Conservation (phyloP, 1,139 yeast species). For the Hyphopichia pseudoburtonii region DNA sequence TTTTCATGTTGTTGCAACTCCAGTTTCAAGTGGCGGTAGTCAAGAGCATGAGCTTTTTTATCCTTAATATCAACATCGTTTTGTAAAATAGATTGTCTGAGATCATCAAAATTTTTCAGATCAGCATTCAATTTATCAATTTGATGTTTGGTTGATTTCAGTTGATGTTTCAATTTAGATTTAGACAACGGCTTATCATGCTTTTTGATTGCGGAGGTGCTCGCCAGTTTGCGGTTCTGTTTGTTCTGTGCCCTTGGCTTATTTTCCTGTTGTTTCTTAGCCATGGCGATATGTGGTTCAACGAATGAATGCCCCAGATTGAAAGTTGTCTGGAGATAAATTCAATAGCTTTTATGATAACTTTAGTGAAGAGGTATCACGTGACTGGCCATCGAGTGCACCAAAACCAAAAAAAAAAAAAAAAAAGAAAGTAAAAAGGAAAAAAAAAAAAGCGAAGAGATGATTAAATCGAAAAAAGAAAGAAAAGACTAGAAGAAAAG, state of each 20-base stretch:
- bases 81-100: conserved; percentile 25
- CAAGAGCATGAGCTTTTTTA: conserved; percentile 20
- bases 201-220: too few species aligned
- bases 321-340: too few species aligned
- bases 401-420: not conserved
- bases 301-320: too few species aligned
- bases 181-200: conserved; percentile 12
- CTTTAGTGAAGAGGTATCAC: too few species aligned
- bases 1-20: conserved; percentile 47
- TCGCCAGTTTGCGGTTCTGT: too few species aligned
- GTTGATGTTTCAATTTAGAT: conserved; percentile 18
- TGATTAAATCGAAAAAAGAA: too few species aligned
- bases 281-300: too few species aligned
- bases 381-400: not conserved
- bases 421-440: conserved; percentile 1
- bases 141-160: conserved; percentile 38
- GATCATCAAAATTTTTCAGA: conserved; percentile 35
- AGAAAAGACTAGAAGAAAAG: too few species aligned
- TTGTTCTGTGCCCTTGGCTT: too few species aligned
- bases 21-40: conserved; percentile 31
- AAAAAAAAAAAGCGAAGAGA: not conserved
- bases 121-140: conserved; percentile 46
- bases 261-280: too few species aligned
- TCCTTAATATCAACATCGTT: conserved; percentile 9
- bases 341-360: not conserved